Conservation (phyloP, 306 rosid genomes). For the Corylus heterophylla region DNA sequence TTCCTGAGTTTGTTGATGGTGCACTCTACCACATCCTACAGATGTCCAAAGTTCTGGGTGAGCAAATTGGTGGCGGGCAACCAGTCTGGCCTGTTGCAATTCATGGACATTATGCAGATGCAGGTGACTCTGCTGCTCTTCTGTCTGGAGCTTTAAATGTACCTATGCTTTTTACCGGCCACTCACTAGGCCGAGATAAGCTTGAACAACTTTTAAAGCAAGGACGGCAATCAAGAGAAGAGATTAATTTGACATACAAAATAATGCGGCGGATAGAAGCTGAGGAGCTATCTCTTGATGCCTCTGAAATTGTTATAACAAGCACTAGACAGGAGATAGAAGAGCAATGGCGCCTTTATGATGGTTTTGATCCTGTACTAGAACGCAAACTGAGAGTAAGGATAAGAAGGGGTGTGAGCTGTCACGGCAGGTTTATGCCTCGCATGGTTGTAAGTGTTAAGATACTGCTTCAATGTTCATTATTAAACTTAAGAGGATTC, state of each 20-base stretch:
- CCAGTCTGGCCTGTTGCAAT: constrained; percentile 64
- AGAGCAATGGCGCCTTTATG: constrained; percentile 64
- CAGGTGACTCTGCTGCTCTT: constrained; percentile 67
- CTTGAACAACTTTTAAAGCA: constrained; percentile 63
- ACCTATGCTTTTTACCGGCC: constrained; percentile 64
- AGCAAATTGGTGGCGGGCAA: constrained; percentile 53
- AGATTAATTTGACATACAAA: constrained; percentile 55
- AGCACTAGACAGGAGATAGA: constrained; percentile 71
- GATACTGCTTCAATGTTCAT: constrained; percentile 3
- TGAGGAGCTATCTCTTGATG: constrained; percentile 62
- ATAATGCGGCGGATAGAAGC: constrained; percentile 71
- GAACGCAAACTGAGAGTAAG: constrained; percentile 65
- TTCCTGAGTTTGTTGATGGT: constrained; percentile 57
- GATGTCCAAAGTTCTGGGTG: constrained; percentile 58
- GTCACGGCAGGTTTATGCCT: constrained; percentile 67
- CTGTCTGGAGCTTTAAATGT: constrained; percentile 60
- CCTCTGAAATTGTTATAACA: constrained; percentile 60
- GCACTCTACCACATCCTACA: constrained; percentile 55
- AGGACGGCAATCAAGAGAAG: constrained; percentile 62
- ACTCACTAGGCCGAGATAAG: constrained; percentile 61
- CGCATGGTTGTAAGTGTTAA: constrained; percentile 56
- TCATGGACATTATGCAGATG: constrained; percentile 70
- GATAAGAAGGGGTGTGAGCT: constrained; percentile 53
- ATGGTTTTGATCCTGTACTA: constrained; percentile 66
- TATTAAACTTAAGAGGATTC: not conserved